Base-by-base conservation (phyloP, 1,284 basidiomycete genomes). In the Mixia osmundae region DNA sequence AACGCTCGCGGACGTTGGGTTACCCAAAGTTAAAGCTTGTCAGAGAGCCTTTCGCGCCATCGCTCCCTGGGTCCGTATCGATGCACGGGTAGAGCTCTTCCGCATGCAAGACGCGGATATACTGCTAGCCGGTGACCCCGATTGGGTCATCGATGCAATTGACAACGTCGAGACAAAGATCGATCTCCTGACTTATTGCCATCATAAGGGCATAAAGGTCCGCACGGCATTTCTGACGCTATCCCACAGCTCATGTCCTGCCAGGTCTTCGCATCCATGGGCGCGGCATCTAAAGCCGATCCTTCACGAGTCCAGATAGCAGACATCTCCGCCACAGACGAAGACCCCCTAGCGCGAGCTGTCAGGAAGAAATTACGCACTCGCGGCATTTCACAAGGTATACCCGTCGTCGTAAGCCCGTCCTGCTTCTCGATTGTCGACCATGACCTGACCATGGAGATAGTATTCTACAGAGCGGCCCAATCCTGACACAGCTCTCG, bases 261-360 rank as follows among this genome's bases (percentile, higher is more conserved):
- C 56, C 78, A 77, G 61, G 76, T 91, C 14, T 91, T 97, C 57
- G 79, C 85, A 1, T 83, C 82, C 14, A 91, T 97, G 82, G 91
- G 91, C 28, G 82, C 89, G 1, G 76, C 87, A n/a, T 79, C 87
- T 5, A 99, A 97, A 60, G 68, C 67, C 42, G 91, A 99, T 54
- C 85, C 91, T 0, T 91, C 85, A 4, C 68, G 85, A 22, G 69
- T 97, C 19, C 89, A 95, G 57, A 91, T 97, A 41, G 62, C 61
- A 40, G 89, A 95, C 56, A 83, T 97, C 46, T 83, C 83, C 2
- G 66, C 66, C 42, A 97, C 91, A 0, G 69, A 79, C 33, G 91
- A 97, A 53, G 91, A 97, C 54, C 87, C 89, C 2, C 68, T 99
- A 5, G 87, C 87, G 11, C 72, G 89, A 35, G 68, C 77, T 10